Evolutionary conservation across 768 basidiomycete species (phyloP), one percentile per base, ranked within the genome.

Genomic region (Leccinellum rugosiceps): DNA sequence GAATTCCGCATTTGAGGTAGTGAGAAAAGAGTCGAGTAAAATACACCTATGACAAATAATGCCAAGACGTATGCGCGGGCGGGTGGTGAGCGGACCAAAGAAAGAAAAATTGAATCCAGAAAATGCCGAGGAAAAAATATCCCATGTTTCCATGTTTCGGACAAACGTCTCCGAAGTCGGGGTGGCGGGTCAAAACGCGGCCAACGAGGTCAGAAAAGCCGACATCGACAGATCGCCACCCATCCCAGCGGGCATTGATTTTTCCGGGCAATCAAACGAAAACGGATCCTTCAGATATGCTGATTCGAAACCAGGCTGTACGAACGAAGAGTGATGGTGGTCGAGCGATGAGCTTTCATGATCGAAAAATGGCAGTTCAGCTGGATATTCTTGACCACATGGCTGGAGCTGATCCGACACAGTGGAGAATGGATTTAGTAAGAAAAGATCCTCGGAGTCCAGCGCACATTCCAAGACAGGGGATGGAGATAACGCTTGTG

Each of bases 401-500:
- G 61, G 25, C 7, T 55, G 63, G 14, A 58, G 53, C 5, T 43
- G 63, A 43, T 58, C 58, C 14, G 56, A 35, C 48, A 57, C 17
- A 56, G 61, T 35, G 26, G 64, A 61, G 49, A 63, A 72, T 1
- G 64, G 57, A 53, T 56, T 64, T 13, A 61, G 32, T 9, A 43
- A 32, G 41, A 70, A 72, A 0, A 57, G 55, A 41, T 65, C 61
- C 28, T 68, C 65, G 1, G 61, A 56, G 31, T 72, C 68, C 23
- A 65, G 41, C 6, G 50, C 43, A 31, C 64, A 59, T 38, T 72
- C 70, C 38, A 70, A 62, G 15, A 62, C 48, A 13, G 68, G 66
- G 4, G 60, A 57, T 23, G 68, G 74, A 63, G 69, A 77, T 67
- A 35, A 63, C 30, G 46, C 70, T 72, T 65, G 76, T 6, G 80